Conservation (phyloP, 768 basidiomycete species). For the Suillus decipiens region DNA sequence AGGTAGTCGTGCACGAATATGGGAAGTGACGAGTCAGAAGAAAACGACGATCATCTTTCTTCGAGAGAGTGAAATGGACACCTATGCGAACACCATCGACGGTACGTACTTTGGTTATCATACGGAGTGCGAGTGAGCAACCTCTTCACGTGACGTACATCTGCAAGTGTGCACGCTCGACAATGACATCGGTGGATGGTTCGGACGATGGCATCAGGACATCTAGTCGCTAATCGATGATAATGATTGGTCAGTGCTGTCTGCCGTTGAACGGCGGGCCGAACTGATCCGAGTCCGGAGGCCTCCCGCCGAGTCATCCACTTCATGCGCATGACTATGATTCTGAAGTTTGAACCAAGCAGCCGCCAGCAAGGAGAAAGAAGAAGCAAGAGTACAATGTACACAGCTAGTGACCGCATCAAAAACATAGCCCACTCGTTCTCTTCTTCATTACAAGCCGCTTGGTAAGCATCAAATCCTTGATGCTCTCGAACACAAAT, state of each 20-base stretch:
- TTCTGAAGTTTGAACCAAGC: neutral
- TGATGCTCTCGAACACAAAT: neutral
- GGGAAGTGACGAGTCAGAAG: conserved; percentile 53
- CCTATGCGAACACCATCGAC: conserved; percentile 59
- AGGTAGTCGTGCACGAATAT: conserved; percentile 44
- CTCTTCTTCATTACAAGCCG: neutral
- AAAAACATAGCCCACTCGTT: neutral
- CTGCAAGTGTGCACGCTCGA: conserved; percentile 50
- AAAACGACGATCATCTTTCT: conserved; percentile 56
- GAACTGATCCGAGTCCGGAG: neutral
- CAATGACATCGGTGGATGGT: conserved; percentile 24
- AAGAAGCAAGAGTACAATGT: neutral
- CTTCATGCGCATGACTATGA: neutral
- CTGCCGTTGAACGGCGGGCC: neutral
- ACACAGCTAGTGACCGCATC: neutral
- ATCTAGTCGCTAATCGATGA: neutral
- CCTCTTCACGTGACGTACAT: conserved; percentile 61
- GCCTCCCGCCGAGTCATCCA: neutral
- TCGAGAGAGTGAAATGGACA: conserved; percentile 61
- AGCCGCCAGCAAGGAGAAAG: neutral
- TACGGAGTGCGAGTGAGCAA: conserved; percentile 58
- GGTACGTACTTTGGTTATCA: conserved; percentile 49
- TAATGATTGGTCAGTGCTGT: neutral
- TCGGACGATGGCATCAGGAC: conserved; percentile 23
- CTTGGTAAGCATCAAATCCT: neutral